A percentile compares a stretch with the other conserved stretches of the same genome.
phyloP scores from a whole-genome alignment of 495 filamentous ascomycete genomes.

The Penicillium salamii region DNA sequence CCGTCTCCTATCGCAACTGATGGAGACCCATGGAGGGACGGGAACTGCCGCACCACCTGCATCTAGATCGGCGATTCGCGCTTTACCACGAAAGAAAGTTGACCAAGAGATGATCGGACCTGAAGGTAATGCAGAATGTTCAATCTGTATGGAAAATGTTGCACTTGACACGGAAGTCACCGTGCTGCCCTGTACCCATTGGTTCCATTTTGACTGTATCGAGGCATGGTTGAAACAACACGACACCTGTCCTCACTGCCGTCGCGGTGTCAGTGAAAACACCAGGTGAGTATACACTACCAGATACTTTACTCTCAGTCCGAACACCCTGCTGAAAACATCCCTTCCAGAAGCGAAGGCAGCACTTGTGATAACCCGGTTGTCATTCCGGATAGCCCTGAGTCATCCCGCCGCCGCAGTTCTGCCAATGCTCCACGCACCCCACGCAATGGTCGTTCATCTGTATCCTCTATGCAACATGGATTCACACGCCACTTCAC shows the following conservation, averaged over 20 bases:
- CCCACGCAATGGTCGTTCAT: constrained; percentile 19
- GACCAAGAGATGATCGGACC: constrained; percentile 61
- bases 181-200: constrained; percentile 82
- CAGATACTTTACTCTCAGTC: neutral
- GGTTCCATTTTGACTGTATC: constrained; percentile 83
- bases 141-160: constrained; percentile 90
- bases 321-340: constrained; percentile 3
- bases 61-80: constrained; percentile 65
- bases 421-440: constrained; percentile 21
- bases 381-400: constrained; percentile 27
- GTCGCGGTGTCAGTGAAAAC: constrained; percentile 62
- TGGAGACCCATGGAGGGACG: constrained; percentile 68
- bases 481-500: neutral
- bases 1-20: constrained; percentile 79
- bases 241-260: constrained; percentile 87
- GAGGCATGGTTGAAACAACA: constrained; percentile 79
- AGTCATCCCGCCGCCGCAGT: constrained; percentile 17
- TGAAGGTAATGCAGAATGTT: constrained; percentile 73
- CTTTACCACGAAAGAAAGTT: constrained; percentile 66
- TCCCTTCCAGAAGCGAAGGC: constrained; percentile 6
- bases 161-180: constrained; percentile 71
- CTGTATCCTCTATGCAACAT: constrained; percentile 10
- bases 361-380: constrained; percentile 35
- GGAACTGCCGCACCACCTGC: constrained; percentile 84
- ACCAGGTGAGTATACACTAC: constrained; percentile 21